Conservation (phyloP, 305 asterid genomes). For the Galium porrigens region DNA sequence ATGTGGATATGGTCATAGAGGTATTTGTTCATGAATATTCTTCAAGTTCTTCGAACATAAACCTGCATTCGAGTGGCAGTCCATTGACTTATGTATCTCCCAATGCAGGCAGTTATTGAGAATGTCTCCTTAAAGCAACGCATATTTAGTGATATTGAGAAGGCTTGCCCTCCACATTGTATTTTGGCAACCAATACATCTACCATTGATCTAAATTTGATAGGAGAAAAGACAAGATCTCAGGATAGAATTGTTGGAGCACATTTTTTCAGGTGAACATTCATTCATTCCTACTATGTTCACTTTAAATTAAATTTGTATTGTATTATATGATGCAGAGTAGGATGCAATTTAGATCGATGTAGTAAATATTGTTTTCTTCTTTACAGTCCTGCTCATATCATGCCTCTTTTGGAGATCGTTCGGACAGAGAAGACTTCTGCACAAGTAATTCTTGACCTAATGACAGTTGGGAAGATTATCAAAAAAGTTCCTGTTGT, state of each 20-base stretch:
- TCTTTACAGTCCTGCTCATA: constrained; percentile 81
- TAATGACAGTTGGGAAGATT: constrained; percentile 68
- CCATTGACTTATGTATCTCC: constrained; percentile 20
- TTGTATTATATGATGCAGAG: not conserved
- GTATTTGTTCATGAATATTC: constrained; percentile 15
- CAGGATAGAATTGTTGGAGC: constrained; percentile 86
- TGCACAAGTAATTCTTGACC: constrained; percentile 74
- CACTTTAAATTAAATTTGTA: not conserved
- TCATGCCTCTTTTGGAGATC: constrained; percentile 93
- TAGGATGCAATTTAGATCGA: not conserved
- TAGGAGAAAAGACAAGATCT: constrained; percentile 66
- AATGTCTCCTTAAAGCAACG: constrained; percentile 63
- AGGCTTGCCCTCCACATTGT: constrained; percentile 77
- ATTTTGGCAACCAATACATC: constrained; percentile 87
- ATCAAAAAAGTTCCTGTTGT: constrained; percentile 88
- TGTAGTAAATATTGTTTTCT: constrained; percentile 8
- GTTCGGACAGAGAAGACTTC: constrained; percentile 76
- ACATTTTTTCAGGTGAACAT: constrained; percentile 80
- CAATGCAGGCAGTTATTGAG: constrained; percentile 85
- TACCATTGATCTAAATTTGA: constrained; percentile 65
- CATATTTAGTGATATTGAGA: constrained; percentile 71
- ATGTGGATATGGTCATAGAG: constrained; percentile 94
- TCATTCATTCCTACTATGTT: not conserved
- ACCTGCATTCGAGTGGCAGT: constrained; percentile 5
- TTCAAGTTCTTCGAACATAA: not conserved